Percentiles rank a stretch among this genome's conserved stretches.
These are phyloP conservation scores for Monilinia fructigena DNA, from an alignment of 2,329 filamentous ascomycete species.

Conservation along the genomic window DNA sequence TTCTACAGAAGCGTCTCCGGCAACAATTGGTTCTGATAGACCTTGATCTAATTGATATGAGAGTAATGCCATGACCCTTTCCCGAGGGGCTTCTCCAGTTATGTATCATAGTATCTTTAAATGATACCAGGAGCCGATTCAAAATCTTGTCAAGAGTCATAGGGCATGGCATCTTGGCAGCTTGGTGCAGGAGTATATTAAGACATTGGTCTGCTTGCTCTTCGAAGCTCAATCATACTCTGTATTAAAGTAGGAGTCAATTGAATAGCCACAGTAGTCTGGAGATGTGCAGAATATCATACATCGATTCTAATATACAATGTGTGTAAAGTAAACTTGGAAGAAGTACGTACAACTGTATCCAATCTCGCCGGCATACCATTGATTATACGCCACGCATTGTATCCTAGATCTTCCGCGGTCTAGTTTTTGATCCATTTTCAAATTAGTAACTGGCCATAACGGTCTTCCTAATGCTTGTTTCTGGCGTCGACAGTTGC, in stretches of 20 bases:
- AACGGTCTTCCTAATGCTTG: not conserved
- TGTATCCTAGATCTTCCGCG: not conserved
- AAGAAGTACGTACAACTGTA: not conserved
- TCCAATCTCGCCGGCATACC: not conserved
- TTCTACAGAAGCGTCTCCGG: not conserved
- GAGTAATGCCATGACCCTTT: not conserved
- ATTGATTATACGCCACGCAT: not conserved
- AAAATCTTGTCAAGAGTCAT: not conserved
- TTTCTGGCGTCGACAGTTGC: too few species aligned
- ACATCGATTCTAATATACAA: not conserved
- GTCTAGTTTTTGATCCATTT: not conserved
- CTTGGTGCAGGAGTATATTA: not conserved
- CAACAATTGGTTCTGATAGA: not conserved
- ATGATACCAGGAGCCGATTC: too few species aligned
- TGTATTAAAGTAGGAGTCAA: not conserved
- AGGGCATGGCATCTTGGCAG: not conserved
- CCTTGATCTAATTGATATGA: not conserved
- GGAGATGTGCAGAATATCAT: not conserved
- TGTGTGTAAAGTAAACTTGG: not conserved
- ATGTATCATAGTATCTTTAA: not conserved
- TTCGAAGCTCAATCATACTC: not conserved
- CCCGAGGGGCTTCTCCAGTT: not conserved
- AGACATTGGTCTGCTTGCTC: not conserved
- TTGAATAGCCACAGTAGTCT: not conserved
- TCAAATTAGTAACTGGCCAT: not conserved